phyloP scores from a whole-genome alignment of 2,329 filamentous ascomycete species.

The Ophioceras dolichostomum region DNA sequence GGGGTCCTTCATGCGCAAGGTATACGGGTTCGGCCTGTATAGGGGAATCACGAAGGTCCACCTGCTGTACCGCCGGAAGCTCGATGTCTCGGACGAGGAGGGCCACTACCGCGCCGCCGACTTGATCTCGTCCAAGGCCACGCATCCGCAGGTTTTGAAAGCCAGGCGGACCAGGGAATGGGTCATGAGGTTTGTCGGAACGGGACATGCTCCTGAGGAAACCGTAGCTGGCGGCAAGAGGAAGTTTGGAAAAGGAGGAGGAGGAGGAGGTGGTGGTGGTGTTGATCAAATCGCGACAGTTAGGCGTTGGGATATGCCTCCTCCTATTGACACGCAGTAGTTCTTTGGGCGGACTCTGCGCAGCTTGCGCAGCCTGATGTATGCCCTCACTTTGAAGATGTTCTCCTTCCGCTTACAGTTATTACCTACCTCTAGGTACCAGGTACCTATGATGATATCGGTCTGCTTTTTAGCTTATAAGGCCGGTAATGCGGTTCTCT shows the following conservation, averaged over 20 bases:
- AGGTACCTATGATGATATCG: too few species aligned
- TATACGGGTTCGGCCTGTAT: constrained; percentile 75
- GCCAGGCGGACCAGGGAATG: constrained; percentile 59
- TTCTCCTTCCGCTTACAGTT: too few species aligned
- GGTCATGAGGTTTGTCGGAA: constrained; percentile 57
- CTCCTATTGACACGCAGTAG: constrained; percentile 14
- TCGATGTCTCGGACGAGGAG: constrained; percentile 36
- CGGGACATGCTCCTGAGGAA: too few species aligned
- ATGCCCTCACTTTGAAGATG: too few species aligned
- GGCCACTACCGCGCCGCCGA: constrained; percentile 45
- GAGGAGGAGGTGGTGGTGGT: too few species aligned
- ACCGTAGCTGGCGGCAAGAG: too few species aligned
- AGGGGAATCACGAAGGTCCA: constrained; percentile 57
- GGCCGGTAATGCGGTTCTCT: too few species aligned
- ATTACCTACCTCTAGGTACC: too few species aligned
- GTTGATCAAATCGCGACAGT: too few species aligned
- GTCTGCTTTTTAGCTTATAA: too few species aligned
- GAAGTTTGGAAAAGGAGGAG: too few species aligned
- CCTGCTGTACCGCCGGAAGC: constrained; percentile 46
- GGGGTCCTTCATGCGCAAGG: constrained; percentile 59
- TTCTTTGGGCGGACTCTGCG: neutral
- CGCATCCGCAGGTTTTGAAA: constrained; percentile 45
- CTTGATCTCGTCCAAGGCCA: constrained; percentile 20
- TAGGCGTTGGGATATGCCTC: constrained; percentile 13
- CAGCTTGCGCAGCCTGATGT: too few species aligned